Evolutionary conservation across 306 rosid genomes (phyloP), one percentile per base, ranked within the genome.

Genomic region (Prinsepia uniflora): DNA sequence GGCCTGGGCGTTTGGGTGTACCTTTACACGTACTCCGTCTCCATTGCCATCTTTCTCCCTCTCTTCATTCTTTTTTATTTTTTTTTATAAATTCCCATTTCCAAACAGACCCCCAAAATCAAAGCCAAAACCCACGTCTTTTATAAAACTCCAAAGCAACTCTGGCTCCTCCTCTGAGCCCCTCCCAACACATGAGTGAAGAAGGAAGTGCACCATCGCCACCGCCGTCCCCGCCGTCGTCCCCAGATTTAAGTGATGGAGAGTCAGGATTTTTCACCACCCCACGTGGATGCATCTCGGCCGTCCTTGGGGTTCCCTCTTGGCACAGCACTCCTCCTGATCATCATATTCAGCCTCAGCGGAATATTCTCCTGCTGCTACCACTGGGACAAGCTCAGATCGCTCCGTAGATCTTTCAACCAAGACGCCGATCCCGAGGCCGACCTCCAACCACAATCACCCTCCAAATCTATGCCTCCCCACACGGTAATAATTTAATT

Each of bases 331-430:
- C 95, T 94, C 1, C 97, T 94, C 72, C 60, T 94, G 30, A 70
- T 94, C 81, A 70, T 90, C 80, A 83, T 94, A 77, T 89, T 94
- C 95, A 84, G 85, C 90, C 63, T 94, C 66, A 94, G 98, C 64
- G 98, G 98, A 36, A 81, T 94, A 85, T 90, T 94, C 89, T 90
- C 98, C 6, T 94, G 97, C 77, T 94, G 96, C 78, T 94, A 94
- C 79, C 98, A 94, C 77, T 90, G 98, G 97, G 98, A 94, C 73
- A 94, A 89, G 72, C 77, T 90, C 84, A 84, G 96, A 47, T 84
- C 97, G 2, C 76, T 94, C 76, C 95, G 85, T 6, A 83, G 72
- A 19, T 84, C 98, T 30, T 39, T 76, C 73, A 65, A 79, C 34
- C 66, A 39, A 40, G 58, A 67, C 9, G 78, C 67, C 0, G 64